Percentiles rank a stretch among this genome's conserved stretches.
Conservation (phyloP, 345 rosid species). For the Brassica cretica region DNA sequence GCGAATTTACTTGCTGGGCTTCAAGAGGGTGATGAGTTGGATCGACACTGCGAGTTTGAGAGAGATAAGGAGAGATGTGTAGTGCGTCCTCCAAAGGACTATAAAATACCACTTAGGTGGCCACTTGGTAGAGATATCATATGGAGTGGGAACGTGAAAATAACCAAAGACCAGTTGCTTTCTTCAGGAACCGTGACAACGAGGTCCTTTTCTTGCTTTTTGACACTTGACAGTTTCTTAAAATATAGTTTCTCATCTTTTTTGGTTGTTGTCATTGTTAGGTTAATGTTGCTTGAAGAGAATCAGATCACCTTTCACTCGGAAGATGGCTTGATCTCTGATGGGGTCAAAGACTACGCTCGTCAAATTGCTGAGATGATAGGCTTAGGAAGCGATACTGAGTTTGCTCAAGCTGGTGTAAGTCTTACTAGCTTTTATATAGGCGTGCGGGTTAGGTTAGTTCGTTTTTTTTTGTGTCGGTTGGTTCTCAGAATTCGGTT, state of each 20-base stretch:
- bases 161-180: conserved; percentile 94
- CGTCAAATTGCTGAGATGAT: conserved; percentile 97
- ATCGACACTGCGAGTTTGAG: conserved; percentile 82
- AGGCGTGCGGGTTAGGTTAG: too few relatives aligned
- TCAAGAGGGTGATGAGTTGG: conserved; percentile 86
- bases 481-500: too few relatives aligned
- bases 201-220: conserved; percentile 49
- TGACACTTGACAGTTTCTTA: neutral
- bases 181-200: conserved; percentile 96
- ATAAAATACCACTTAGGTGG: conserved; percentile 92
- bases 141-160: conserved; percentile 96
- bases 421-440: conserved; percentile 30
- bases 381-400: conserved; percentile 88
- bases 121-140: conserved; percentile 94
- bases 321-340: conserved; percentile 83
- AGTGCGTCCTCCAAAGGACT: conserved; percentile 90
- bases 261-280: conserved; percentile 16
- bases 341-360: conserved; percentile 96
- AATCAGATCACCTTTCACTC: conserved; percentile 97
- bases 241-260: neutral
- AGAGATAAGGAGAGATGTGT: conserved; percentile 57
- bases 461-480: too few relatives aligned
- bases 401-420: conserved; percentile 92
- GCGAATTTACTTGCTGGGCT: conserved; percentile 72
- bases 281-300: conserved; percentile 97